phyloP scores from a whole-genome alignment of 805 yeast genomes.

The Saccharomycopsis microspora region DNA sequence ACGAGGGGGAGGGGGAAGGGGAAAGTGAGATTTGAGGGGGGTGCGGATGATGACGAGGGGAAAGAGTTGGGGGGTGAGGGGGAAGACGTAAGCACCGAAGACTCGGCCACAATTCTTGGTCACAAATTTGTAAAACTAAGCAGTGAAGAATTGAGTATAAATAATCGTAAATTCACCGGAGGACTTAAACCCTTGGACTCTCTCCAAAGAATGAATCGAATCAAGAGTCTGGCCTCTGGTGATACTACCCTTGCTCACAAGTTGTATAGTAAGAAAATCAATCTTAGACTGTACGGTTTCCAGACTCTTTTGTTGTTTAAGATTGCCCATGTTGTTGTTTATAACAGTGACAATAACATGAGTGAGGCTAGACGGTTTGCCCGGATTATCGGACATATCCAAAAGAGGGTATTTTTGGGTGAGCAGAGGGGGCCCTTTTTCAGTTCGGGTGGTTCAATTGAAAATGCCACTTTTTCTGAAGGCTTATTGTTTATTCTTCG shows the following conservation, averaged over 20 bases:
- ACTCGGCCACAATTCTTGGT: conserved; percentile 5
- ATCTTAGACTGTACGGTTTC: conserved; percentile 14
- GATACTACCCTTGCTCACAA: conserved; percentile 9
- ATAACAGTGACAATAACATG: conserved; percentile 14
- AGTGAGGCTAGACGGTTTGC: conserved; percentile 13
- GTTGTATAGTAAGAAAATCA: conserved; percentile 13
- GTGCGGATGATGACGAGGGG: neutral
- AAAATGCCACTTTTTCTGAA: conserved; percentile 5
- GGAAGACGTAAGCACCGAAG: conserved; percentile 3
- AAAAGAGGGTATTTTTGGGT: conserved; percentile 14
- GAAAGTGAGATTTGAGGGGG: neutral
- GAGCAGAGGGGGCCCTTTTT: conserved; percentile 1
- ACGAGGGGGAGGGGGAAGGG: neutral
- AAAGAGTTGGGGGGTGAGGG: neutral
- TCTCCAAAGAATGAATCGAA: conserved; percentile 13
- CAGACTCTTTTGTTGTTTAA: conserved; percentile 13
- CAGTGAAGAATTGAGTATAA: conserved; percentile 8
- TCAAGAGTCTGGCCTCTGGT: conserved; percentile 12
- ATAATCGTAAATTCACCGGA: conserved; percentile 10
- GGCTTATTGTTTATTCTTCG: conserved; percentile 14
- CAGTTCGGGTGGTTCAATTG: no score
- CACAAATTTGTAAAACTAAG: conserved; percentile 7
- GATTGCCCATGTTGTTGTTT: conserved; percentile 14
- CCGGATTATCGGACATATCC: conserved; percentile 15
- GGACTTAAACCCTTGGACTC: conserved; percentile 12